Base-by-base conservation (phyloP, 805 yeast genomes). In the Kluyveromyces aestuarii region DNA sequence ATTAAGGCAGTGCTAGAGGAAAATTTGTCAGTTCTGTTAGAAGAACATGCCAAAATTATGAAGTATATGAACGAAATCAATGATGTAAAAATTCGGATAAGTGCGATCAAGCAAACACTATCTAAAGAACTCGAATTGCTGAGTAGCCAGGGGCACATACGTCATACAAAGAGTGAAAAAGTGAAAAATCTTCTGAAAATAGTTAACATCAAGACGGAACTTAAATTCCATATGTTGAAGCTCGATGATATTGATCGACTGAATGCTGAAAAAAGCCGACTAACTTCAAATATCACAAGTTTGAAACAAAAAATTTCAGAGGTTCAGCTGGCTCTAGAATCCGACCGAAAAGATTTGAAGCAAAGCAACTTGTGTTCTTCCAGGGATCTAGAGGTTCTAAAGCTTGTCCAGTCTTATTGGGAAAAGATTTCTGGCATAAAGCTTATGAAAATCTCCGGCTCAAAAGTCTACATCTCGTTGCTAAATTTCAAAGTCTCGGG, bases 1-100 rank as follows among this genome's bases (percentile, higher is more conserved):
- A 65, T 81, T 14, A 56, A 73, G 33, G 60, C 44, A 19, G 67
- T 62, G 8, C 43, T 66, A 18, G 39, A 50, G 14, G 70, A 64
- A 40, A 64, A 65, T 45, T 37, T 61, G 2, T 37, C 49, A 1
- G 27, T 57, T 8, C 37, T 65, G 27, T 52, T 56, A 25, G 63
- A 57, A 38, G 67, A 61, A 41, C 47, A 53, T n/a, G 49, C 52
- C 10, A 58, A 52, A 19, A 43, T 64, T n/a, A 50, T 47, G 18
- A 40, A 41, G 5, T 52, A 51, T 10, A 45, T 59, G 27, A 48
- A 46, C 6, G 50, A 48, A 14, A 48, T 52, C 1, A 46, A 50
- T 21, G 38, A 46, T 1, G 49, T 56, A 8, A 54, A 52, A 17
- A 27, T 36, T 7, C 46, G 50, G 30, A 52, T 59, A 3, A 47